Evolutionary conservation across 2,329 filamentous ascomycete species (phyloP), one percentile per base, ranked within the genome.

Genomic region (Gnomoniopsis sp.): DNA sequence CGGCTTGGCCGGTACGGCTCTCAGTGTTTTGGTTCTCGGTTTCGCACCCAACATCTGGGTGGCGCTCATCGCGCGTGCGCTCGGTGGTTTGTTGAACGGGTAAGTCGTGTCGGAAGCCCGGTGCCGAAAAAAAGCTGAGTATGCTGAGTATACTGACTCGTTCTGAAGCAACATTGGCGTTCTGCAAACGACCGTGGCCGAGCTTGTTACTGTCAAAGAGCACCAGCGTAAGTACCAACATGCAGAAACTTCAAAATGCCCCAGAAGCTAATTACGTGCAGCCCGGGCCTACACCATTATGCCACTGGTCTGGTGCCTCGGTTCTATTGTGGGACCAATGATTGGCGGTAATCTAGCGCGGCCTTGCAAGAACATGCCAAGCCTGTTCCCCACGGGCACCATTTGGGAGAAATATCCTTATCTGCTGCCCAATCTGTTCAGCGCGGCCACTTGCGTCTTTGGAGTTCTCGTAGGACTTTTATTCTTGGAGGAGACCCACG

Each of bases 301-400:
- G 92, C 95, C 95, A 7, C 91, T 96, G 71, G 91, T 98, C 26
- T 99, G 95, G 95, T 97, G 93, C 71, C 82, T 99, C 69, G 95
- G 95, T 67, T 96, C 93, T 30, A 96, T 98, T 67, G 81, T 97
- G 65, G 95, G 95, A 36, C 93, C 93, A 50, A 89, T 90, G 71
- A 89, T 98, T 69, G 95, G 95, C 69, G 95, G 95, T 67, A 86
- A 91, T 59, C 82, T 99, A 53, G 93, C 95, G 53, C 85, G 91
- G 67, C 95, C 95, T 21, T 95, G 91, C 68, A 81, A 87, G 63
- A 92, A 85, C 71, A 95, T 95, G 70, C 92, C 93, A 14, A 75
- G 75, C 55, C 66, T 91, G 36, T 98, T 97, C 70, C 71, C 80
- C 12, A 78, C 79, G 19, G 89, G 86, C 61, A 89, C 88, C 15